A percentile compares a stretch with the other conserved stretches of the same genome.
These are phyloP conservation scores for Ustilago cynodontis DNA, from an alignment of 1,284 basidiomycete species.

Conservation along the genomic window DNA sequence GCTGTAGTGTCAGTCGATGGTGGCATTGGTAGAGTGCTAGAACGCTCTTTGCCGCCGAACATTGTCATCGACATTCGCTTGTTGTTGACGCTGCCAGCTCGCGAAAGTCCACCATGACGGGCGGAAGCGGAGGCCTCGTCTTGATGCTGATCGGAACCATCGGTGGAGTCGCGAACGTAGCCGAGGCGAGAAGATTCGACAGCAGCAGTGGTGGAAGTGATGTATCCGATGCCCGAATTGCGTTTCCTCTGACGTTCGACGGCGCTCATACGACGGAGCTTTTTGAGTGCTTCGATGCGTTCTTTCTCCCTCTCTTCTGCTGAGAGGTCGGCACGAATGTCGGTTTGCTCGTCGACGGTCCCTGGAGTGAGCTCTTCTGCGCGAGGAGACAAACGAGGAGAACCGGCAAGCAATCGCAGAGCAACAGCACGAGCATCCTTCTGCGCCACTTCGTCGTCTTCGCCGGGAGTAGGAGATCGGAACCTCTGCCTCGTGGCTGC, in stretches of 20 bases:
- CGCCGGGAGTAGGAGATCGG: slow-evolving; percentile 40
- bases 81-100: slow-evolving; percentile 22
- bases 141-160: slow-evolving; percentile 9
- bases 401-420: slow-evolving; percentile 37
- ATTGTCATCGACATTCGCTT: slow-evolving; percentile 42
- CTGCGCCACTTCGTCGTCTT: slow-evolving; percentile 39
- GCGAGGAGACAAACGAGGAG: slow-evolving; percentile 18
- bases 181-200: slow-evolving; percentile 19
- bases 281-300: slow-evolving; percentile 45
- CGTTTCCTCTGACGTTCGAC: slow-evolving; percentile 47
- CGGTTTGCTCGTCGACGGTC: neutral
- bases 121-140: neutral
- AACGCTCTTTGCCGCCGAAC: slow-evolving; percentile 47
- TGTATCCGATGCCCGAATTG: slow-evolving; percentile 50
- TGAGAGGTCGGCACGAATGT: slow-evolving; percentile 27
- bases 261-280: slow-evolving; percentile 43
- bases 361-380: slow-evolving; percentile 9
- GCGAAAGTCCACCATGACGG: slow-evolving; percentile 27
- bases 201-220: slow-evolving; percentile 21
- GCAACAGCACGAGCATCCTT: slow-evolving; percentile 48
- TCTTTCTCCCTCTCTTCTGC: slow-evolving; percentile 46
- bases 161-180: slow-evolving; percentile 18
- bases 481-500: slow-evolving; percentile 22
- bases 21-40: slow-evolving; percentile 6
- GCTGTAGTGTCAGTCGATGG: slow-evolving; percentile 6